phyloP scores from a whole-genome alignment of 805 yeast species.

The Suhomyces kilbournensis region DNA sequence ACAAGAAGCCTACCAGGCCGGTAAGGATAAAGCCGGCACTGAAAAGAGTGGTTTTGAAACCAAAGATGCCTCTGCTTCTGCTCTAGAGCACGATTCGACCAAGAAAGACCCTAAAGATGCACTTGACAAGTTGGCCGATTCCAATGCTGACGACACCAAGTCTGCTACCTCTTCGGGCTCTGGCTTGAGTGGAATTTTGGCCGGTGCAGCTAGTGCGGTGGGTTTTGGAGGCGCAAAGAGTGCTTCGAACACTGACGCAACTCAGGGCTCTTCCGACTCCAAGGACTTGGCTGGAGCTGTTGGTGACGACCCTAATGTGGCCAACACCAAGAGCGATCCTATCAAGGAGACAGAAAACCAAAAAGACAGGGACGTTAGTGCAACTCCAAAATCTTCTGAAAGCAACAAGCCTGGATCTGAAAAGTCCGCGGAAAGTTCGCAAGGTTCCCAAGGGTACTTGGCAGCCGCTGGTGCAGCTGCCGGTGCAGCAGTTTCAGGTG shows the following conservation, averaged over 20 bases:
- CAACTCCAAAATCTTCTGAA: conserved; percentile 4
- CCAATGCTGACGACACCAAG: neutral
- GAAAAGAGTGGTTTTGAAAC: neutral
- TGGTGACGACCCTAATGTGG: conserved; percentile 13
- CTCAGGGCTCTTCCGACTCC: neutral
- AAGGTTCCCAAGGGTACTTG: conserved; percentile 4
- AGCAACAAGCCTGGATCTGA: too few relatives aligned
- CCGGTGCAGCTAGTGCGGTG: conserved; percentile 16
- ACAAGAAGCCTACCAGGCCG: conserved; percentile 10
- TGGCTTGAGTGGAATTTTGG: conserved; percentile 12
- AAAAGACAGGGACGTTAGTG: neutral
- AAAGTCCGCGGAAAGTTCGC: too few relatives aligned
- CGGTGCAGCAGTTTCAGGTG: conserved; percentile 16
- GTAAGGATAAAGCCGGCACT: neutral
- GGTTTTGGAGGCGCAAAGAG: conserved; percentile 7
- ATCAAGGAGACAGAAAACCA: neutral
- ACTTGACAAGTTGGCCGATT: neutral
- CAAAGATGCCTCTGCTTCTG: neutral
- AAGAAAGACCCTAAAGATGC: neutral
- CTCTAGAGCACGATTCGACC: neutral
- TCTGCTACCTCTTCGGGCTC: neutral
- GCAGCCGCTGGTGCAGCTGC: conserved; percentile 18
- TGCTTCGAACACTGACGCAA: neutral
- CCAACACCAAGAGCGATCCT: conserved; percentile 1
- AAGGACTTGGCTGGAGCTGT: conserved; percentile 12